Percentiles rank a stretch among this genome's conserved stretches.
These are phyloP conservation scores for Calonectria montana DNA, from an alignment of 2,329 filamentous ascomycete species.

Conservation along the genomic window DNA sequence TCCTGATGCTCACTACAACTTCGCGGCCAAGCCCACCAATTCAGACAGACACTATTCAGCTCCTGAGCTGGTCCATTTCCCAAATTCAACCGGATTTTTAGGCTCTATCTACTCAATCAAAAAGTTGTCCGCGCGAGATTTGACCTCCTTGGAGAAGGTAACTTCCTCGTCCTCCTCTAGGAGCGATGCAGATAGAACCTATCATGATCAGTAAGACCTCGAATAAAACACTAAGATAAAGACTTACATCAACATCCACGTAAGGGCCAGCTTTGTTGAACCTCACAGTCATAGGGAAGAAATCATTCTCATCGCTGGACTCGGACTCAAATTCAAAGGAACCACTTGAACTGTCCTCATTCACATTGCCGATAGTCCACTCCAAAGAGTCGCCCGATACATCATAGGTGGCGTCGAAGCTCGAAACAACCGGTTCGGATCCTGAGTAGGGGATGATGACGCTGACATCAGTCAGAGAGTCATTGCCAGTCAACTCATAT, in stretches of 20 bases:
- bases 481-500: slow-evolving; percentile 89
- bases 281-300: slow-evolving; percentile 95
- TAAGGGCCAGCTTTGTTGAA: slow-evolving; percentile 90
- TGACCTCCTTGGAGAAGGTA: slow-evolving; percentile 84
- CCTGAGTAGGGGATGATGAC: slow-evolving; percentile 89
- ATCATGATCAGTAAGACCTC: slow-evolving; percentile 19
- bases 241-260: slow-evolving; percentile 91
- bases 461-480: slow-evolving; percentile 83
- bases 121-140: slow-evolving; percentile 81
- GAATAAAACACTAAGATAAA: too few species aligned
- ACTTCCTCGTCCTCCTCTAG: slow-evolving; percentile 83
- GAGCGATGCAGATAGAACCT: slow-evolving; percentile 76
- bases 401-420: slow-evolving; percentile 94
- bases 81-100: slow-evolving; percentile 34
- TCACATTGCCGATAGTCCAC: slow-evolving; percentile 90
- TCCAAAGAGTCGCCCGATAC: slow-evolving; percentile 92
- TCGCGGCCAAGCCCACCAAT: slow-evolving; percentile 38
- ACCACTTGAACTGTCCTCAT: slow-evolving; percentile 83
- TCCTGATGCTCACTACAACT: slow-evolving; percentile 36
- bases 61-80: slow-evolving; percentile 18
- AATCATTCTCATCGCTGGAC: slow-evolving; percentile 88
- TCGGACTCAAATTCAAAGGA: slow-evolving; percentile 96
- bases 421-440: slow-evolving; percentile 88
- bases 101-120: slow-evolving; percentile 72
- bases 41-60: slow-evolving; percentile 30